These are phyloP conservation scores for Crepidotus variabilis DNA, from an alignment of 768 basidiomycete genomes.

Conservation along the genomic window DNA sequence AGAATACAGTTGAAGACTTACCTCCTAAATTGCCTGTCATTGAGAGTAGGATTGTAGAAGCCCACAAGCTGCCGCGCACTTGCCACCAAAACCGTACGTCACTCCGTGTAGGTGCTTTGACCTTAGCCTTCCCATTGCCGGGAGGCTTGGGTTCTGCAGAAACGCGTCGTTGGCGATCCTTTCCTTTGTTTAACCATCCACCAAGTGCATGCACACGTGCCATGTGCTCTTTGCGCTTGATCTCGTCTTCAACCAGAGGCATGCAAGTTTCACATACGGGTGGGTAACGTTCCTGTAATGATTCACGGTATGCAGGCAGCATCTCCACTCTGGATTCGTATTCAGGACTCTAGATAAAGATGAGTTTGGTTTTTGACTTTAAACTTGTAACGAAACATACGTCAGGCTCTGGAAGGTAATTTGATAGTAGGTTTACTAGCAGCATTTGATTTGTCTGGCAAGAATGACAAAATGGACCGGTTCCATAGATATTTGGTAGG, in stretches of 20 bases:
- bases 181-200: conserved; percentile 67
- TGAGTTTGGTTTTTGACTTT: not conserved
- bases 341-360: conserved; percentile 57
- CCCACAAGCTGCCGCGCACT: conserved; percentile 67
- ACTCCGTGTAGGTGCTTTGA: not conserved
- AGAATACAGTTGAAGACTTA: conserved; percentile 23
- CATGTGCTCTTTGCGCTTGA: conserved; percentile 75
- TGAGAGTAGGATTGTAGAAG: conserved; percentile 37
- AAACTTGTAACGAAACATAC: conserved; percentile 40
- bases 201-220: conserved; percentile 76
- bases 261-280: conserved; percentile 77
- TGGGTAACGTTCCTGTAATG: conserved; percentile 80
- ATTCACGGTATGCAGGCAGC: conserved; percentile 69
- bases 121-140: conserved; percentile 37
- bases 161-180: conserved; percentile 48
- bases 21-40: conserved; percentile 42
- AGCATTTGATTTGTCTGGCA: conserved; percentile 94
- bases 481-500: conserved; percentile 57
- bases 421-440: conserved; percentile 80
- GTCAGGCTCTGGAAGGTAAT: conserved; percentile 78
- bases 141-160: conserved; percentile 28
- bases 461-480: conserved; percentile 74
- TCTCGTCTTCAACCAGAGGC: conserved; percentile 79
- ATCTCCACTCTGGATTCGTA: conserved; percentile 59
- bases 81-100: conserved; percentile 62